These are phyloP conservation scores for Microbotryum silenes-acaulis DNA, from an alignment of 1,284 basidiomycete species.

Conservation along the genomic window DNA sequence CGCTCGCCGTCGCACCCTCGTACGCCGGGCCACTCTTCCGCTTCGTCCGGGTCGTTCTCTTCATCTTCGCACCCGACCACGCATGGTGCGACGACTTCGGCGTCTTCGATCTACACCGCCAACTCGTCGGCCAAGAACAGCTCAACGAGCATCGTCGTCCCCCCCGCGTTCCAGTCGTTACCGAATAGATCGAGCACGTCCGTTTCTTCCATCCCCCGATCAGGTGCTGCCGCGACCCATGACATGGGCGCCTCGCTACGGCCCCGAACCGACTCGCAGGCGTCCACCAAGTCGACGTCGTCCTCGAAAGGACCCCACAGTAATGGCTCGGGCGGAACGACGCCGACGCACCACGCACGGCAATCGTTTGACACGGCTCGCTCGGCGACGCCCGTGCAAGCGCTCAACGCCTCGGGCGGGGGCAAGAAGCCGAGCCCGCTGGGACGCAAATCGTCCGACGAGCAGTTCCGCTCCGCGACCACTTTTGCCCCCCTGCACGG, in stretches of 20 bases:
- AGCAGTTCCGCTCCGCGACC: no score
- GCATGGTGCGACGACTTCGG: neutral
- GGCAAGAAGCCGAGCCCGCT: neutral
- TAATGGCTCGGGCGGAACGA: neutral
- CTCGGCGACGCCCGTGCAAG: slow-evolving; percentile 18
- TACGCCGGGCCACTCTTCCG: no score
- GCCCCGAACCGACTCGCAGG: slow-evolving; percentile 4
- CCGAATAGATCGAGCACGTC: neutral
- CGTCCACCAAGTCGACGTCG: slow-evolving; percentile 1
- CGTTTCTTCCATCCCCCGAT: neutral
- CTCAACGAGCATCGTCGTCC: neutral
- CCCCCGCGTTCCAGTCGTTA: neutral
- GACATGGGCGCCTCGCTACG: neutral
- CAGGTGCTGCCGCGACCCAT: neutral
- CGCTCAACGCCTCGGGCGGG: neutral
- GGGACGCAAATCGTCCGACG: neutral
- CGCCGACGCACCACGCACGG: neutral
- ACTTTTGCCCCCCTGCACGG: neutral
- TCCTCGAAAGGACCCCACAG: neutral
- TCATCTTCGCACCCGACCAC: slow-evolving; percentile 8
- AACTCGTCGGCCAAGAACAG: neutral
- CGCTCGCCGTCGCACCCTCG: neutral
- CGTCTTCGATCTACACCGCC: slow-evolving; percentile 1
- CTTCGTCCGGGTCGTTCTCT: neutral
- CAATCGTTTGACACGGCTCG: slow-evolving; percentile 18